Evolutionary conservation across 2,329 filamentous ascomycete genomes (phyloP).

Genomic region (Bipolaris oryzae): DNA sequence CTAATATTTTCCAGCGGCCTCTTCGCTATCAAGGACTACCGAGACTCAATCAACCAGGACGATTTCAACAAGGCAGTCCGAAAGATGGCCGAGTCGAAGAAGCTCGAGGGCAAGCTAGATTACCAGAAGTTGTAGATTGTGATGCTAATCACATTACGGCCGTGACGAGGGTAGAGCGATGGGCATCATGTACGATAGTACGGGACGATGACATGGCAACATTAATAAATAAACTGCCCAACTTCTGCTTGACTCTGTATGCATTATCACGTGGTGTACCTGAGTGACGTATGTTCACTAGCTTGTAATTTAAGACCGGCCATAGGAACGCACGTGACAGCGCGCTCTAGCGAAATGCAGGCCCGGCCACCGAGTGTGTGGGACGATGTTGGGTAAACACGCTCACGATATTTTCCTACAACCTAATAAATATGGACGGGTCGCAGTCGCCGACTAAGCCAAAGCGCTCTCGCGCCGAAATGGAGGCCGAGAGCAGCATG

Average conservation of each 20-base stretch:
- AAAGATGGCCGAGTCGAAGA: constrained; percentile 97
- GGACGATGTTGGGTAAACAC: background rate
- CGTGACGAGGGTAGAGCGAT: constrained; percentile 24
- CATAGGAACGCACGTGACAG: constrained; percentile 19
- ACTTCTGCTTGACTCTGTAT: background rate
- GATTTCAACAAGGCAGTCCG: constrained; percentile 99
- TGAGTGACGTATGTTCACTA: background rate
- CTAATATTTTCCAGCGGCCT: constrained; percentile 68
- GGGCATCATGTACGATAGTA: constrained; percentile 15
- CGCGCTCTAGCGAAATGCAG: constrained; percentile 15
- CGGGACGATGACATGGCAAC: constrained; percentile 2
- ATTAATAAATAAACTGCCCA: background rate
- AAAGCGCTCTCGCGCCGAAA: constrained; percentile 35
- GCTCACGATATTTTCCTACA: constrained; percentile 2
- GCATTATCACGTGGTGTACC: background rate
- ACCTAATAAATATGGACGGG: constrained; percentile 10
- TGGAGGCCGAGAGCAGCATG: constrained; percentile 27
- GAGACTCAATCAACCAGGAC: constrained; percentile 95
- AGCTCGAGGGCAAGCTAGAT: constrained; percentile 96
- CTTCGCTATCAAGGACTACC: constrained; percentile 97
- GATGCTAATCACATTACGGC: constrained; percentile 1
- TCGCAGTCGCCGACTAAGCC: constrained; percentile 33
- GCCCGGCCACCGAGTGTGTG: background rate
- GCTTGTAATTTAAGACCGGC: background rate
- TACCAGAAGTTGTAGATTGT: constrained; percentile 83